These are phyloP conservation scores for Botryotinia calthae DNA, from an alignment of 2,329 filamentous ascomycete species.

Conservation along the genomic window DNA sequence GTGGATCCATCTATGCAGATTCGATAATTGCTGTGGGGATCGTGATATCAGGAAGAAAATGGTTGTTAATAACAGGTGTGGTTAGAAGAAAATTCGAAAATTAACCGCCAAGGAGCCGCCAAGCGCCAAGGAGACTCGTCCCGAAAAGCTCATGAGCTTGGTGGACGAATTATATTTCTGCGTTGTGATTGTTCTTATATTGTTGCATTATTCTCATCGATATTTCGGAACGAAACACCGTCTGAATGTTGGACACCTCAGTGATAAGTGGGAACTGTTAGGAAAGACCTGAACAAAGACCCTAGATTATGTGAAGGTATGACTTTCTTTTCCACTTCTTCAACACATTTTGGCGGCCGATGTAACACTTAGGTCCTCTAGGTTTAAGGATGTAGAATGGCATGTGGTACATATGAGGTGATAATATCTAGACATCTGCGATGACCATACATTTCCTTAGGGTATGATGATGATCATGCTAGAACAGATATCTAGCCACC, in stretches of 20 bases:
- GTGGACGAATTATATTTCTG: slow-evolving; percentile 4
- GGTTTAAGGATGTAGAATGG: not conserved
- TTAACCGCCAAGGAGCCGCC: not conserved
- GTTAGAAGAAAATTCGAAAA: not conserved
- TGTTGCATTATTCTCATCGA: not conserved
- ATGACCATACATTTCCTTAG: no score
- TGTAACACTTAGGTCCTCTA: not conserved
- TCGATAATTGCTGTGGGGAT: not conserved
- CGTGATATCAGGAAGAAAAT: no score
- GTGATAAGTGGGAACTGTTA: no score
- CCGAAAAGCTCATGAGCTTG: not conserved
- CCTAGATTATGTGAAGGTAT: not conserved
- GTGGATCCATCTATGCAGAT: not conserved
- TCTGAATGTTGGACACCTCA: not conserved
- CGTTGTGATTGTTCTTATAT: not conserved
- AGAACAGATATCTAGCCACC: not conserved
- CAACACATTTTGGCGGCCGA: not conserved
- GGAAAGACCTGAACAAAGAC: not conserved
- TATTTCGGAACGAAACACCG: not conserved
- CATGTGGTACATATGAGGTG: not conserved
- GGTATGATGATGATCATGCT: not conserved
- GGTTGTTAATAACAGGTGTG: not conserved
- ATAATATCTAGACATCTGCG: not conserved
- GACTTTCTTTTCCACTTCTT: not conserved
- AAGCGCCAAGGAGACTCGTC: not conserved